Conservation (phyloP, 2,329 filamentous ascomycete species). For the Helotiales sp. region DNA sequence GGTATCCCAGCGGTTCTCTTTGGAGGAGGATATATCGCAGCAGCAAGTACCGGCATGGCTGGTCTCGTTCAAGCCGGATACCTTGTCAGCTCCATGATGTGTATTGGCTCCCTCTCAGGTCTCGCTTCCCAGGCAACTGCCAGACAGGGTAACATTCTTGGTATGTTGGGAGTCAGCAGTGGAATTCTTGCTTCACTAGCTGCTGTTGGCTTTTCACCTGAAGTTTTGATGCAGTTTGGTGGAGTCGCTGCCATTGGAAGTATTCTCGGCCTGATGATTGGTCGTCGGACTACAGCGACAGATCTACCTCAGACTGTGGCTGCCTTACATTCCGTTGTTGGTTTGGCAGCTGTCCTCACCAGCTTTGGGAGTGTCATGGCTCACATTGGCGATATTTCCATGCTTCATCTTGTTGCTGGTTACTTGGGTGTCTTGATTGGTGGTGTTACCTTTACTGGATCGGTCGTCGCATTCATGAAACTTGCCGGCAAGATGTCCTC, state of each 20-base stretch:
- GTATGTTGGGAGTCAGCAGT: constrained; percentile 80
- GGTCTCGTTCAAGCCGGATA: constrained; percentile 88
- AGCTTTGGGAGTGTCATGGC: constrained; percentile 85
- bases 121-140: constrained; percentile 82
- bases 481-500: constrained; percentile 82
- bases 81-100: constrained; percentile 79
- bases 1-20: constrained; percentile 75
- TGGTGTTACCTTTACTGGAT: constrained; percentile 88
- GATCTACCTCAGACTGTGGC: constrained; percentile 88
- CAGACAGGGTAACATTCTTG: constrained; percentile 80
- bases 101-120: constrained; percentile 80
- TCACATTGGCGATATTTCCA: constrained; percentile 68
- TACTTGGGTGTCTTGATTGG: constrained; percentile 86
- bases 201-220: constrained; percentile 77
- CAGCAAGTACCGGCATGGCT: constrained; percentile 77
- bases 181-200: constrained; percentile 81
- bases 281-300: constrained; percentile 83
- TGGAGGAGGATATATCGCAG: constrained; percentile 77
- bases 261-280: constrained; percentile 71
- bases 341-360: constrained; percentile 83
- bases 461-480: constrained; percentile 86
- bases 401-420: constrained; percentile 79
- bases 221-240: constrained; percentile 79
- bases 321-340: constrained; percentile 86
- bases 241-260: constrained; percentile 71